These are phyloP conservation scores for Avena insularis DNA, from an alignment of 176 grass and related monocot species.

Conservation along the genomic window DNA sequence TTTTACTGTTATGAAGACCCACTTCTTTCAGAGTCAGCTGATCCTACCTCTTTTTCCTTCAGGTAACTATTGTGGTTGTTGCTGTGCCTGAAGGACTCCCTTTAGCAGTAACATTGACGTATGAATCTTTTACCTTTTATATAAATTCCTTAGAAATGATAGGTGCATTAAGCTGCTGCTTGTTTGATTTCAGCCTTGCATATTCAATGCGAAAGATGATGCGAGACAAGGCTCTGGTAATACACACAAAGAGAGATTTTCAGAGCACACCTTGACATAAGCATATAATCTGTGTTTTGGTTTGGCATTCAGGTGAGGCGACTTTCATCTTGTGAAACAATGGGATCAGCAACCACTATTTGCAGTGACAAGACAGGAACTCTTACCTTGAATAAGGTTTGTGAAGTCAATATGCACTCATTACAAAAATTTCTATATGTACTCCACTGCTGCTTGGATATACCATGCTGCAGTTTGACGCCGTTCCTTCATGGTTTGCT, in stretches of 20 bases:
- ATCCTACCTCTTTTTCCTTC: conserved; percentile 12
- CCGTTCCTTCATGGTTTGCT: neutral
- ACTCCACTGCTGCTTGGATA: neutral
- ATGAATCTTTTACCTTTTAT: conserved; percentile 30
- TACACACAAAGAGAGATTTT: conserved; percentile 16
- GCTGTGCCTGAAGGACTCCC: conserved; percentile 82
- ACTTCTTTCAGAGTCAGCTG: conserved; percentile 28
- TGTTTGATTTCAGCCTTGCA: conserved; percentile 57
- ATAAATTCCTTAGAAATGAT: conserved; percentile 6
- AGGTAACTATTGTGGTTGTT: conserved; percentile 81
- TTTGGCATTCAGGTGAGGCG: conserved; percentile 56
- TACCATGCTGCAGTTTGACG: neutral
- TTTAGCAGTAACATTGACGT: conserved; percentile 78
- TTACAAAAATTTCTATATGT: neutral
- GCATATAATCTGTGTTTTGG: conserved; percentile 6
- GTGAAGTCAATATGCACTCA: conserved; percentile 26
- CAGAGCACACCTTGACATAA: neutral
- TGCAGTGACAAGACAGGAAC: conserved; percentile 85
- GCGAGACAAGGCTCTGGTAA: conserved; percentile 73
- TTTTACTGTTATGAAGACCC: neutral
- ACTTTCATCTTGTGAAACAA: conserved; percentile 76
- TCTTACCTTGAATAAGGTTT: conserved; percentile 74
- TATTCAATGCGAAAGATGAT: conserved; percentile 83
- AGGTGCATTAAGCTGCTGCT: conserved; percentile 12
- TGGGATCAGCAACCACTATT: conserved; percentile 79